Evolutionary conservation across 345 rosid species (phyloP).

Genomic region (Eucalyptus camaldulensis): DNA sequence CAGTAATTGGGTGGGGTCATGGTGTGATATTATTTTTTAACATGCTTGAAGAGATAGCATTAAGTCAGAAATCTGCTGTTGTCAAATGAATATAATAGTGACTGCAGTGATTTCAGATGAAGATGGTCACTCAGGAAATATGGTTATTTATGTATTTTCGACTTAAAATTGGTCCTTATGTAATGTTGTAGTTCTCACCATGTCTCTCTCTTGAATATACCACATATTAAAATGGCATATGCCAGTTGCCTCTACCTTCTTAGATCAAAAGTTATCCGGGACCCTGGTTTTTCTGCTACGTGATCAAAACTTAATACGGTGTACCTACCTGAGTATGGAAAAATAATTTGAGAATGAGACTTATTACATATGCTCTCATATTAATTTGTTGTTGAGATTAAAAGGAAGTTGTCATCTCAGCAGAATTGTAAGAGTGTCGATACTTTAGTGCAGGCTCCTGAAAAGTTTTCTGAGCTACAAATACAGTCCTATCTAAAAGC

Average conservation of each 20-base stretch:
- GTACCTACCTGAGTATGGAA: not conserved
- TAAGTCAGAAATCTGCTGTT: not conserved
- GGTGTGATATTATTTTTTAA: not conserved
- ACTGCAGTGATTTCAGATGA: not conserved
- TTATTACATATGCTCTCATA: not conserved
- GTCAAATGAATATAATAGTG: not conserved
- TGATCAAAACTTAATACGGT: not conserved
- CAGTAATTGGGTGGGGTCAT: not conserved
- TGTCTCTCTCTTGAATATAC: not conserved
- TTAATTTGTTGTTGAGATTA: not conserved
- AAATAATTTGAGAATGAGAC: not conserved
- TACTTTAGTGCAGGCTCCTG: slow-evolving; percentile 53
- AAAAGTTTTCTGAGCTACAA: slow-evolving; percentile 87
- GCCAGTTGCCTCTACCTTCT: not conserved
- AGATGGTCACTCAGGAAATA: not conserved
- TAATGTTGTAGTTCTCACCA: not conserved
- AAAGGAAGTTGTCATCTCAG: not conserved
- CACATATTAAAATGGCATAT: not conserved
- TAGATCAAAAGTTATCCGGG: not conserved
- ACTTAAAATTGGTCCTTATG: not conserved
- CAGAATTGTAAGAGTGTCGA: not conserved
- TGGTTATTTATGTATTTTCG: not conserved
- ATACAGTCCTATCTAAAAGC: slow-evolving; percentile 91
- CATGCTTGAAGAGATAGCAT: not conserved
- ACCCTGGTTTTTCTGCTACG: not conserved